phyloP scores from a whole-genome alignment of 129 eudicot species.

The Smallanthus sonchifolius region DNA sequence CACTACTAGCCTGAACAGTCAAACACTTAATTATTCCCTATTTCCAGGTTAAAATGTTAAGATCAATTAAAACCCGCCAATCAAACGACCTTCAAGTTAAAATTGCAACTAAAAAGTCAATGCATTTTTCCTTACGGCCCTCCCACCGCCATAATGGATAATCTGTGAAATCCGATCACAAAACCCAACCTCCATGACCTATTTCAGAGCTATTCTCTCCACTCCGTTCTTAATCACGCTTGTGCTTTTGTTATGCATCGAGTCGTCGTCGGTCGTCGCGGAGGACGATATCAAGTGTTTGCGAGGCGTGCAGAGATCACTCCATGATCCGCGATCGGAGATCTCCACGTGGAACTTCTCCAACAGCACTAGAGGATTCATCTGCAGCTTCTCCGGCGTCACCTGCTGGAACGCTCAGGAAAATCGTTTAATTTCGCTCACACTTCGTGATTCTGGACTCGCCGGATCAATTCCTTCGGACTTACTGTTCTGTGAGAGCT shows the following conservation, averaged over 20 bases:
- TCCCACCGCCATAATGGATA: constrained; percentile 9
- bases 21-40: constrained; percentile 1
- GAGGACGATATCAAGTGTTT: constrained; percentile 69
- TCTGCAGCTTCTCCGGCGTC: constrained; percentile 66
- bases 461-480: constrained; percentile 47
- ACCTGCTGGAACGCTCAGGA: constrained; percentile 82
- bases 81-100: constrained; percentile 18
- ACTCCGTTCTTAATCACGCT: constrained; percentile 4
- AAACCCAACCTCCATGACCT: constrained; percentile 25
- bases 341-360: constrained; percentile 53
- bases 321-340: constrained; percentile 32
- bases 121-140: constrained; percentile 7
- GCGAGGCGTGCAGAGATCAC: constrained; percentile 38
- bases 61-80: constrained; percentile 23
- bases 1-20: not conserved
- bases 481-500: constrained; percentile 49
- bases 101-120: constrained; percentile 24
- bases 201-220: not conserved
- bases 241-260: not conserved
- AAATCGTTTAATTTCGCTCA: constrained; percentile 54
- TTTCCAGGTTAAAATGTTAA: not conserved
- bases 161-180: not conserved
- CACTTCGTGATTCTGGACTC: constrained; percentile 39
- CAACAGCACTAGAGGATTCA: constrained; percentile 42
- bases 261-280: constrained; percentile 11